Evolutionary conservation across 2,329 filamentous ascomycete species (phyloP), one percentile per base, ranked within the genome.

Genomic region (Aspergillus japonicus): DNA sequence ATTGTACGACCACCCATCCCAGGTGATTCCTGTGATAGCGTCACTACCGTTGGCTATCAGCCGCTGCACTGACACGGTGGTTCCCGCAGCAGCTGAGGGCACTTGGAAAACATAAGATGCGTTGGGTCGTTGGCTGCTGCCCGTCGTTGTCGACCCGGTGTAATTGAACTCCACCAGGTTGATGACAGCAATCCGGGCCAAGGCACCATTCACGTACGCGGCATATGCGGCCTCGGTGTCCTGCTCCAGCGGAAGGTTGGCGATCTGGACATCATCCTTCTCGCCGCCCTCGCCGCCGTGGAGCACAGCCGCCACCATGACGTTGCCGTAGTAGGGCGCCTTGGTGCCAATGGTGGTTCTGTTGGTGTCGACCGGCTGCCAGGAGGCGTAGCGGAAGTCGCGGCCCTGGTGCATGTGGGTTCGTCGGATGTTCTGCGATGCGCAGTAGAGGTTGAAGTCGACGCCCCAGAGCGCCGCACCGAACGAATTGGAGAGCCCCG

Each of bases 321-420:
- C 74, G 69, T 84, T 85, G 16, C 84, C 86, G 65, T 89, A 89
- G 70, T 87, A 89, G 0, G 86, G 85, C 0, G 86, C 75, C 67
- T 87, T 87, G 21, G 85, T 88, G 14, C 85, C 86, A 2, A 79
- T 76, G 7, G 75, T 74, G 0, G 81, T 80, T 14, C 77, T 76
- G 52, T 75, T 69, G 0, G 85, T 87, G 4, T 75, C 66, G 49
- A 87, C 66, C 0, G 86, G 85, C 66, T 89, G 86, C 86, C 86
- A 88, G 50, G 79, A 75, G 60, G 78, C 78, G 68, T 88, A 88
- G 7, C 85, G 79, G 68, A 85, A 88, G 69, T 87, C 81, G 14
- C 83, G 87, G 11, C 86, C 86, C 76, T 84, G 82, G 71, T 89
- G 87, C 83, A 88, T 85, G 68, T 88, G 84, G 2, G 85, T 79